Evolutionary conservation across 148 eudicot species (phyloP), one percentile per base, ranked within the genome.

Genomic region (Euryodendron excelsum): DNA sequence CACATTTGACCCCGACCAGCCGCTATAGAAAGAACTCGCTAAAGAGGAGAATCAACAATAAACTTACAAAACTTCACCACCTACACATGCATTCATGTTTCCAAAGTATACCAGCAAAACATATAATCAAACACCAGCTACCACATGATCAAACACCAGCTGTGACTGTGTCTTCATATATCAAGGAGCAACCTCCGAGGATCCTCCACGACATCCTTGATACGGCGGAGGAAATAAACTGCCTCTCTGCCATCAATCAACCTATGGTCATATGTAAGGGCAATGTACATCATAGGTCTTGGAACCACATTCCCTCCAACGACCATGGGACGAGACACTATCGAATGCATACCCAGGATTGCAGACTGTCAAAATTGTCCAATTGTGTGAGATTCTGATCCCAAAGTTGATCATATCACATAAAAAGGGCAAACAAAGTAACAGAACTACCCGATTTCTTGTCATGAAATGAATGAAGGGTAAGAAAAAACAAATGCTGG

Each of bases 211-310:
- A 93, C 94, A 78, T 96, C 99, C 80, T 96, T 96, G 76, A 96
- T 88, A 63, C 96, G 97, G 55, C 99, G 92, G 78, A 96, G 78
- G 85, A 96, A 96, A 82, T 90, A 90, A 18, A 93, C 97, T 0
- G 99, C 99, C 90, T 96, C 99, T 89, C 99, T 93, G 31, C 98
- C 98, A 72, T 96, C 99, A 80, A 96, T 92, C 77, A 96, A 93
- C 84, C 99, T 78, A 81, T 96, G 99, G 78, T 96, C 99, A 77
- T 96, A 96, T 53, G 99, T 93, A 75, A 96, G 85, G 65, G 99
- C 99, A 76, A 96, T 84, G 84, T 91, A 87, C 98, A 96, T 96
- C 98, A 96, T 93, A 3, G 99, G 99, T 82, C 98, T 90, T 33
- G 99, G 81, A 47, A 90, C 88, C 53, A 93, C 65, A 86, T 89